A percentile compares a stretch with the other conserved stretches of the same genome.
Evolutionary conservation across 768 basidiomycete species (phyloP).

Genomic region (Phanerochaete sordida): DNA sequence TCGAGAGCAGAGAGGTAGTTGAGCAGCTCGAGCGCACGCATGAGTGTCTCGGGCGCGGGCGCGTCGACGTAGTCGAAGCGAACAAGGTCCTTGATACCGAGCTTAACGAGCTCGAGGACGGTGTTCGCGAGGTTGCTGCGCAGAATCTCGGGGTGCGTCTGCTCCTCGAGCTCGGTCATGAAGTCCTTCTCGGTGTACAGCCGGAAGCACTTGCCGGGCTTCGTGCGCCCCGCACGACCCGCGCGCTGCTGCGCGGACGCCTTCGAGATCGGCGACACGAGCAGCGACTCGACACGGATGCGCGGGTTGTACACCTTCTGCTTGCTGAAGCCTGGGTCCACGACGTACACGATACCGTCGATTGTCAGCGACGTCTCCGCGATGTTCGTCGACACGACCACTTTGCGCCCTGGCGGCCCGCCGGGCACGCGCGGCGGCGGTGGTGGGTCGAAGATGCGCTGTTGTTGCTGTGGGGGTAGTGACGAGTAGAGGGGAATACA

Average conservation of each 20-base stretch:
- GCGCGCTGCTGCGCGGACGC: conserved; percentile 95
- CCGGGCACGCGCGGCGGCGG: conserved; percentile 57
- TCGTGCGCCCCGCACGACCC: conserved; percentile 92
- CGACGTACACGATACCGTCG: conserved; percentile 99
- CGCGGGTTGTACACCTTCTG: conserved; percentile 98
- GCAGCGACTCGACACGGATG: conserved; percentile 89
- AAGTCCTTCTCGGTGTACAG: conserved; percentile 98
- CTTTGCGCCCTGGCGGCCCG: conserved; percentile 86
- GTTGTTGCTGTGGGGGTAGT: conserved; percentile 91
- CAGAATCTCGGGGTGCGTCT: conserved; percentile 95
- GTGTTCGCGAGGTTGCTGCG: conserved; percentile 91
- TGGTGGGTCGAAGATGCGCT: conserved; percentile 91
- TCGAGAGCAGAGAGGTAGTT: conserved; percentile 92
- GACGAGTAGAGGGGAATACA: conserved; percentile 96
- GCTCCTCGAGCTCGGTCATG: conserved; percentile 92
- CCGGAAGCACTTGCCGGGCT: conserved; percentile 96
- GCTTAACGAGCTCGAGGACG: conserved; percentile 89
- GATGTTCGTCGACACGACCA: conserved; percentile 95
- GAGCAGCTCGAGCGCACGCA: conserved; percentile 92
- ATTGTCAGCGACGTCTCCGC: conserved; percentile 98
- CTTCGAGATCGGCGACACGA: conserved; percentile 95
- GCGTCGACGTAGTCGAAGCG: conserved; percentile 28
- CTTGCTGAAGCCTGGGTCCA: conserved; percentile 96
- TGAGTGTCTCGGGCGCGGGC: conserved; percentile 64
- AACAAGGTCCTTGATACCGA: conserved; percentile 67